Evolutionary conservation across 2,329 filamentous ascomycete species (phyloP), one percentile per base, ranked within the genome.

Genomic region (Aureobasidium sp.): DNA sequence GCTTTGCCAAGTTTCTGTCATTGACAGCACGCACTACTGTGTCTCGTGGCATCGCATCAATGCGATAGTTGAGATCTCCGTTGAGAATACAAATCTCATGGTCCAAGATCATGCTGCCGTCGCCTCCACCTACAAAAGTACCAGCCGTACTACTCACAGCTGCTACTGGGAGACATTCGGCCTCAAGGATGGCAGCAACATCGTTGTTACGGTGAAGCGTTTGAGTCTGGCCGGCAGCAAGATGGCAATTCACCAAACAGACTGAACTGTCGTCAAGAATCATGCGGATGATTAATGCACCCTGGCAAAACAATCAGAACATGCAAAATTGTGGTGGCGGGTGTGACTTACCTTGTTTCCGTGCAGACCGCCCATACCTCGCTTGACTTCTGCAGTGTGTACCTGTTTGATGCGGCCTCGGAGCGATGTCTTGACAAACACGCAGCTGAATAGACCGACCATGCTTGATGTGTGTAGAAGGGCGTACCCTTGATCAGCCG

Each of bases 51-150:
- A 97, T 97, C 27, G 92, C 91, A 73, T 99, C 94, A 70, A 99
- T 97, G 65, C 94, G 91, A 74, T 99, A 99, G 76, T 99, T 99
- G 55, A 99, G 82, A 73, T 99, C 94, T 32, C 94, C 94, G 69
- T 97, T 97, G 46, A 97, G 77, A 52, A 99, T 86, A 73, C 93
- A 97, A n/a, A 99, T 88, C 75, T 99, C 94, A 71, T 99, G 94
- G 71, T 99, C 94, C 63, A 97, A 81, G 63, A 99, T 90, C 87
- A 97, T 91, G 44, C 86, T 87, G 7, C 94, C 94, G 72, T 99
- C 94, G 48, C 94, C 94, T n/a, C 94, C 94, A 29, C 91, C 90
- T 7, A 91, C 84, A 71, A 88, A 99, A 66, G 85, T 88, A 72
- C 96, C 90, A 41, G 89, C 81, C 7, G 91, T 76, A 29, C 70